Percentiles rank a stretch among this genome's conserved stretches.
These are phyloP conservation scores for Globisporangium viniferum DNA, from an alignment of 352 stramenopile genomes.

Conservation along the genomic window DNA sequence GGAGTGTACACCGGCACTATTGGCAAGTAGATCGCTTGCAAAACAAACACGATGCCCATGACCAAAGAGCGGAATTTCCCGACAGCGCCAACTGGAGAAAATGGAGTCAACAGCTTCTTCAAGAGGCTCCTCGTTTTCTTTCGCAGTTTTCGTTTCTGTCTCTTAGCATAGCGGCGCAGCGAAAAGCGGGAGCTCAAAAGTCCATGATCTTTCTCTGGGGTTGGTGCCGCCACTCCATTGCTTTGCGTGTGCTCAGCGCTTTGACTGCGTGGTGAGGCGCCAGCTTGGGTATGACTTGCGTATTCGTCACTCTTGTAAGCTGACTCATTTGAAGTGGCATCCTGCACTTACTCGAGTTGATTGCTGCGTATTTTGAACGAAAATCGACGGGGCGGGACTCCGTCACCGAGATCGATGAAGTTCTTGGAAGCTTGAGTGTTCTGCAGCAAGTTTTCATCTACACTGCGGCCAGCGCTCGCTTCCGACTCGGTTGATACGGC, in stretches of 20 bases:
- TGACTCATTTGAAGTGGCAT: background rate
- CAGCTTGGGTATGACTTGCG: background rate
- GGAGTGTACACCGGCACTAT: constrained; percentile 5
- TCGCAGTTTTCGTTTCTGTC: background rate
- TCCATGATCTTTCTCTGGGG: background rate
- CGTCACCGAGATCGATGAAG: background rate
- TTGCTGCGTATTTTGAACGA: background rate
- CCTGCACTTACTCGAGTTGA: background rate
- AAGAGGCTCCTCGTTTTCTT: background rate
- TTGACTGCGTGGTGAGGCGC: background rate
- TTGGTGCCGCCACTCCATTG: background rate
- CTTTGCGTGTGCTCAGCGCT: background rate
- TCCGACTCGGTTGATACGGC: background rate
- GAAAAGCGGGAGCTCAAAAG: background rate
- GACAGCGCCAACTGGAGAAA: background rate
- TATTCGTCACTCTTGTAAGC: background rate
- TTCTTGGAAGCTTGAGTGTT: background rate
- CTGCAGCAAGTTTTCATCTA: background rate
- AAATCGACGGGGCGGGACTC: background rate
- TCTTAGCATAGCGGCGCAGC: background rate
- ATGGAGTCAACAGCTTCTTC: background rate
- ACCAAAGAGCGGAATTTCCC: background rate
- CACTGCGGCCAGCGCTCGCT: background rate
- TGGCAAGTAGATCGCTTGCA: constrained; percentile 9
- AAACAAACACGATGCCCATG: constrained; percentile 5